Evolutionary conservation across 2,329 filamentous ascomycete species (phyloP).

Genomic region (Claviceps purpurea): DNA sequence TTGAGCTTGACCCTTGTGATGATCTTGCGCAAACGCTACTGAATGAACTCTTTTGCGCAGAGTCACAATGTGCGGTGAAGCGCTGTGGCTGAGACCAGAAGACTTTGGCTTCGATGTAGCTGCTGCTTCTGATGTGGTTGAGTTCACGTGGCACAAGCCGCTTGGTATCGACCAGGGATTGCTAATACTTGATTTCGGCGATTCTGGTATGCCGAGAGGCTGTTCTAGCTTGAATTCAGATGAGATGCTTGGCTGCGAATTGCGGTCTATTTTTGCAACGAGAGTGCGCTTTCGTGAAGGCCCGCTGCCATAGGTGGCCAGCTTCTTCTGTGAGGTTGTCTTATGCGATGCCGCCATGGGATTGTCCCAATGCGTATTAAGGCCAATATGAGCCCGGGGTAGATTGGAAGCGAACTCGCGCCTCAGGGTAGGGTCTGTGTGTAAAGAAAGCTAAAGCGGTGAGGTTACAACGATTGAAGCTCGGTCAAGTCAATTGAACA

Average conservation of each 20-base stretch:
- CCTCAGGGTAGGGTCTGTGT: not conserved
- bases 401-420: not conserved
- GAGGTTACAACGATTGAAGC: not conserved
- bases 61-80: not conserved
- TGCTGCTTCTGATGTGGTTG: not conserved
- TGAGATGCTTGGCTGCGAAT: not conserved
- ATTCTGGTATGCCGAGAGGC: not conserved
- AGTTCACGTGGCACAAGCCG: not conserved
- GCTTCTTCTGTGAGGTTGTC: not conserved
- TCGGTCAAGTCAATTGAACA: not conserved
- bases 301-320: constrained; percentile 1
- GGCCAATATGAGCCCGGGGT: not conserved
- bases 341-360: constrained; percentile 3
- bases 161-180: not conserved
- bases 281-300: constrained; percentile 2
- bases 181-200: not conserved
- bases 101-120: not conserved
- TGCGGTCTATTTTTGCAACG: not conserved
- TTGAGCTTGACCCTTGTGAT: not conserved
- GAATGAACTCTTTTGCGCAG: constrained; percentile 4
- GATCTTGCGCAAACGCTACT: constrained; percentile 1
- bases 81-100: not conserved
- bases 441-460: not conserved
- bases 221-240: not conserved
- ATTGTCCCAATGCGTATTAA: not conserved